Conservation (phyloP, 2,329 filamentous ascomycete genomes). For the Exophiala sideris region DNA sequence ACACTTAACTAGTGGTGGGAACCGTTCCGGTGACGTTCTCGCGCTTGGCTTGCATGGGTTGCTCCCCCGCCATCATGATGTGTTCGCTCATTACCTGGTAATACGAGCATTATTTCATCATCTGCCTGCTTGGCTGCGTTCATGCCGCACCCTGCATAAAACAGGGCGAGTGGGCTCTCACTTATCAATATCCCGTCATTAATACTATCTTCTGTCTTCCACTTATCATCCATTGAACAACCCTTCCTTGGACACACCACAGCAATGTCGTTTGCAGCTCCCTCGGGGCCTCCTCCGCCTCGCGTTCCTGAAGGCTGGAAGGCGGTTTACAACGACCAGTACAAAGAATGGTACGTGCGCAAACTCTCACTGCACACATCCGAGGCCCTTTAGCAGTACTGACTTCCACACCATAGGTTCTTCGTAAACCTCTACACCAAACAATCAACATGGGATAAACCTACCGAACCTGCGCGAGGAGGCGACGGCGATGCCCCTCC, state of each 20-base stretch:
- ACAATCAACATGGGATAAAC: constrained; percentile 85
- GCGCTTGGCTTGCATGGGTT: no score
- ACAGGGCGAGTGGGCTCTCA: no score
- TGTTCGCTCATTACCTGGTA: no score
- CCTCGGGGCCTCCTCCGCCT: constrained; percentile 54
- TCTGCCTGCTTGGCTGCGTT: no score
- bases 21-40: no score
- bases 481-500: constrained; percentile 45
- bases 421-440: constrained; percentile 88
- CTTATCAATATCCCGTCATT: not conserved
- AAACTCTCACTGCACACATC: not conserved
- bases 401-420: constrained; percentile 58
- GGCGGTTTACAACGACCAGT: constrained; percentile 66
- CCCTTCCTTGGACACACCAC: constrained; percentile 14
- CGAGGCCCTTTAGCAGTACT: not conserved
- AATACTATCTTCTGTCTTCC: not conserved
- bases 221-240: constrained; percentile 12
- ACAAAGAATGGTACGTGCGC: constrained; percentile 69
- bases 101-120: no score
- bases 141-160: no score
- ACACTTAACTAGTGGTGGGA: no score
- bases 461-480: constrained; percentile 64
- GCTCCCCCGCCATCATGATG: no score
- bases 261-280: constrained; percentile 32
- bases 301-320: constrained; percentile 76